Conservation (phyloP, 2,329 filamentous ascomycete genomes). For the Cladosporium sp. region DNA sequence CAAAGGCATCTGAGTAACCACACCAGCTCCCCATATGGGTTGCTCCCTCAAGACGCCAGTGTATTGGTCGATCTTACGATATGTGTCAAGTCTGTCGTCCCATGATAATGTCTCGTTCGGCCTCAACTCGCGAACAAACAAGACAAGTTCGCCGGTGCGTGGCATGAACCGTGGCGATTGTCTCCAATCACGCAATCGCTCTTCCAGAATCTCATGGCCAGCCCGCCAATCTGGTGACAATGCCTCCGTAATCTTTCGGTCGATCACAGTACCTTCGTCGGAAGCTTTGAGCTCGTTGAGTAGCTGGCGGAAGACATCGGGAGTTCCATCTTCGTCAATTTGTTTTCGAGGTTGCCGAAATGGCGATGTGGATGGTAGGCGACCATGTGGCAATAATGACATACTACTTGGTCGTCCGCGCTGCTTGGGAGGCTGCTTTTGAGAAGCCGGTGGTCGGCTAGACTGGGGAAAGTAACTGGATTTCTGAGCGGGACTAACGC, state of each 20-base stretch:
- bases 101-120: conserved; percentile 28
- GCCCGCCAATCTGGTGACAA: conserved; percentile 55
- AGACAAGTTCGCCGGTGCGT: conserved; percentile 53
- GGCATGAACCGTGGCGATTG: conserved; percentile 46
- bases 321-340: conserved; percentile 50
- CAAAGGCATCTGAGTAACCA: conserved; percentile 50
- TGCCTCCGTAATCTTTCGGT: conserved; percentile 45
- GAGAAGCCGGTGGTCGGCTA: background rate
- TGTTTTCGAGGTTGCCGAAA: conserved; percentile 18
- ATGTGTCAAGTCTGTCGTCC: conserved; percentile 23
- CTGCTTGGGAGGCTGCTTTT: background rate
- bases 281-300: conserved; percentile 44
- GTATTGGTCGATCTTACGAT: conserved; percentile 15
- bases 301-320: conserved; percentile 49
- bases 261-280: conserved; percentile 30
- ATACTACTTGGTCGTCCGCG: background rate
- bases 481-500: background rate
- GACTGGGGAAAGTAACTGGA: background rate
- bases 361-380: conserved; percentile 15
- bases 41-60: conserved; percentile 14
- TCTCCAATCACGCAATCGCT: conserved; percentile 35
- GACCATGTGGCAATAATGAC: conserved; percentile 9
- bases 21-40: conserved; percentile 54
- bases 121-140: conserved; percentile 43
- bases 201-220: conserved; percentile 43